phyloP scores from a whole-genome alignment of 2,329 filamentous ascomycete species.

The Colletotrichum phormii region DNA sequence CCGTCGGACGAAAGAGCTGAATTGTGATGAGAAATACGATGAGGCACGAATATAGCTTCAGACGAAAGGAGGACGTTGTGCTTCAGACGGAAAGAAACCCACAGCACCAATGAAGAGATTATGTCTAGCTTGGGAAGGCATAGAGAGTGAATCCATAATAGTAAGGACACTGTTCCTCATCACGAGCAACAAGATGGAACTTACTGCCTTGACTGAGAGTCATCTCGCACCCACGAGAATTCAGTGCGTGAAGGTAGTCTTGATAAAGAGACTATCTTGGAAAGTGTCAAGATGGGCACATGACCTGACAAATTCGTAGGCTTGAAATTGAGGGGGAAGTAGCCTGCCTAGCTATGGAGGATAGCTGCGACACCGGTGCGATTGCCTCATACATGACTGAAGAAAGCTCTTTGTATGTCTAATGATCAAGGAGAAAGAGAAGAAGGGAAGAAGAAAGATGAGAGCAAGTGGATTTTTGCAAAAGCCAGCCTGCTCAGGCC shows the following conservation, averaged over 20 bases:
- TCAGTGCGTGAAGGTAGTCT: background rate
- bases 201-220: background rate
- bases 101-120: background rate
- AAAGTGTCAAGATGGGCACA: background rate
- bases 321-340: no score
- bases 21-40: background rate
- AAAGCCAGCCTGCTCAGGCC: background rate
- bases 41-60: background rate
- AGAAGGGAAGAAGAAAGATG: background rate
- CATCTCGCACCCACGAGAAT: background rate
- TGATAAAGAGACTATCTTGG: background rate
- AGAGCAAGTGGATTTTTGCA: background rate
- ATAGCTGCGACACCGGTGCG: no score
- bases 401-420: no score
- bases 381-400: no score
- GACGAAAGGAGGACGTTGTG: background rate
- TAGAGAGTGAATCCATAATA: background rate
- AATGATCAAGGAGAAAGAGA: background rate
- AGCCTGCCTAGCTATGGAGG: no score
- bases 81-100: background rate
- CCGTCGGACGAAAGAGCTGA: background rate
- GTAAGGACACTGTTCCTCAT: background rate
- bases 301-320: background rate
- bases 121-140: background rate
- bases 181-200: background rate